Base-by-base conservation (phyloP, 2,329 filamentous ascomycete genomes). In the Colletotrichum orchidophilum region DNA sequence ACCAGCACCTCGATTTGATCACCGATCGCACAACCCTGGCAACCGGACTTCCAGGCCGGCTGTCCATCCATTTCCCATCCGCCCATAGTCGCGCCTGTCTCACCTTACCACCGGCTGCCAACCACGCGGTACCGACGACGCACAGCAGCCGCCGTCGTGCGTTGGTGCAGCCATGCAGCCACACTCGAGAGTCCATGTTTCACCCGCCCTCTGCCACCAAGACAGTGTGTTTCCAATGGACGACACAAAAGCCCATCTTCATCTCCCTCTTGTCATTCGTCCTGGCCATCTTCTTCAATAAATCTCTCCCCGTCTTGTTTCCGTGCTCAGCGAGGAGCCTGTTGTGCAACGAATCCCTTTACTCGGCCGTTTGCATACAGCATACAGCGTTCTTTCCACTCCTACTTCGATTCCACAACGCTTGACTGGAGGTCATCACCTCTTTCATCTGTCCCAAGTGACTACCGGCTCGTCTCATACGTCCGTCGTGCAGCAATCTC, bases 141-240 rank as follows among this genome's bases (percentile, higher is more conserved):
- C 64, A 67, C 63, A 49, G 18, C 63, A 54, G 26, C 68, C 27
- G 53, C 33, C 58, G n/a, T 67, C 58, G 42, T 46, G 64, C 59
- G 29, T 60, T 63, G 55, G 58, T 67, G 31, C 69, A 69, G 69
- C 69, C 69, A 68, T 67, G 31, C 69, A 69, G 69, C 69, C 69
- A 68, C 69, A 63, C 60, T 50, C 52, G 33, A 52, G 31, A 63
- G 68, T 62, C 63, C 27, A 35, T 50, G 68, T 68, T 62, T 68
- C 57, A 58, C 31, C 21, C 66, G 63, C 31, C 29, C 27, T 49
- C 13, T 29, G 42, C 31, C 59, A 42, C 55, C 13, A 29, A 54
- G 33, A 63, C 60, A 54, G n/a, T 4, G 4, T 63, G 60, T 54
- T 42, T 54, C 24, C 26, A 21, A 5, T 27, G 15, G 18, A 42